A percentile compares a stretch with the other conserved stretches of the same genome.
phyloP scores from a whole-genome alignment of 2,329 filamentous ascomycete genomes.

The Metarhizium anisopliae region DNA sequence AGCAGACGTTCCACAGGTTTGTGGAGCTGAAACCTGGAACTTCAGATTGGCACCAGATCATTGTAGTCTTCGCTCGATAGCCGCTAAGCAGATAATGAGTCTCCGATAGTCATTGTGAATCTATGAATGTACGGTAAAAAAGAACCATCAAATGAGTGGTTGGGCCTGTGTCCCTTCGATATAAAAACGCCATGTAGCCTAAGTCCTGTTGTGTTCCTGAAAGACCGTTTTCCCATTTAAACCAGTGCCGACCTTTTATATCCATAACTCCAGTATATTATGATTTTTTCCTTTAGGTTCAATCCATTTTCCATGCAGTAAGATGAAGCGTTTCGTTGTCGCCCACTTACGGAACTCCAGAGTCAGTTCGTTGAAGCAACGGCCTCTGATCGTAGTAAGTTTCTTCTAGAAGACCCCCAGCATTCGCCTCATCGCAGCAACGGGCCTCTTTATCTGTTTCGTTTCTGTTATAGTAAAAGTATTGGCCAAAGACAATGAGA shows the following conservation, averaged over 20 bases:
- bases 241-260: too few relatives aligned
- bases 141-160: not conserved
- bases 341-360: constrained; percentile 3
- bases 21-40: too few relatives aligned
- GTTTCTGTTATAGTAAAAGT: constrained; percentile 64
- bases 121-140: not conserved
- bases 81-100: not conserved
- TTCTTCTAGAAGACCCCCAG: constrained; percentile 12
- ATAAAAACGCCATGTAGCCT: not conserved
- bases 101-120: constrained; percentile 10
- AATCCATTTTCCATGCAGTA: not conserved
- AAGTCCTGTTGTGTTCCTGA: not conserved
- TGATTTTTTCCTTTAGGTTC: not conserved
- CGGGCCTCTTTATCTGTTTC: constrained; percentile 18
- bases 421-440: constrained; percentile 16
- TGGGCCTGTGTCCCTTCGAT: not conserved
- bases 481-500: constrained; percentile 80
- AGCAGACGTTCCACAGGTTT: too few relatives aligned
- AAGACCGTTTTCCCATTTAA: not conserved
- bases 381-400: constrained; percentile 31
- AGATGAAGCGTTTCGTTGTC: not conserved
- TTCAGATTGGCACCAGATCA: too few relatives aligned
- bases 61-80: too few relatives aligned
- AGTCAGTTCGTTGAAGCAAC: constrained; percentile 23
- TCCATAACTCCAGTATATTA: too few relatives aligned